Conservation (phyloP, 495 filamentous ascomycete species). For the Penicillium nucicola region DNA sequence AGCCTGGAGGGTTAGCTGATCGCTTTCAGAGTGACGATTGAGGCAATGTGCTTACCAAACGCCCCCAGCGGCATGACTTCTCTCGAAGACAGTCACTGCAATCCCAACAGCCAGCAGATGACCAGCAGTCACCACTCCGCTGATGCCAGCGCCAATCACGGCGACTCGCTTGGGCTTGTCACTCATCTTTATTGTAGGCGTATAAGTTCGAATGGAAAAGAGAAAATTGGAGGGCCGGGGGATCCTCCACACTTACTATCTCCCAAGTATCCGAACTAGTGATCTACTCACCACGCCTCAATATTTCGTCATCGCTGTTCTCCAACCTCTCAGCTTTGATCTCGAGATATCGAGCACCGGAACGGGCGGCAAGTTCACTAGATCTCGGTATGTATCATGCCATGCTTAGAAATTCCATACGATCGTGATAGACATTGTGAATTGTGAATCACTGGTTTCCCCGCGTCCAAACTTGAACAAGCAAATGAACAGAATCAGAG, state of each 20-base stretch:
- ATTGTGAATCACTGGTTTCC: constrained; percentile 13
- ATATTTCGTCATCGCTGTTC: constrained; percentile 15
- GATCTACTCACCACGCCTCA: not conserved
- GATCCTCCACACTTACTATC: too few species aligned
- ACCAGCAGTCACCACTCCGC: constrained; percentile 60
- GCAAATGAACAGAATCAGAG: not conserved
- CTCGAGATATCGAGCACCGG: not conserved
- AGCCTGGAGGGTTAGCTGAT: constrained; percentile 32
- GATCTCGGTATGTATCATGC: not conserved
- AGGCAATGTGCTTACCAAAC: constrained; percentile 49
- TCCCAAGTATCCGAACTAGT: not conserved
- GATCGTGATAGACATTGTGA: constrained; percentile 5
- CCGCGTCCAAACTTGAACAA: not conserved
- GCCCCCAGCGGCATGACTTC: constrained; percentile 55
- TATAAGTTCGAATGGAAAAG: not conserved
- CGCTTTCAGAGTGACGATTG: not conserved
- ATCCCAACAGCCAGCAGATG: constrained; percentile 58
- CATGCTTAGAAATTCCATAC: not conserved
- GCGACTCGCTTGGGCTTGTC: constrained; percentile 43
- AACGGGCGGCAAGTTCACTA: constrained; percentile 3
- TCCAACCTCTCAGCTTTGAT: not conserved
- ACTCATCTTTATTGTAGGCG: constrained; percentile 24
- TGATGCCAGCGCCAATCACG: constrained; percentile 69
- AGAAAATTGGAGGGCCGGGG: too few species aligned
- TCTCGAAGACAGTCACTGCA: constrained; percentile 64